Evolutionary conservation across 2,329 filamentous ascomycete genomes (phyloP), one percentile per base, ranked within the genome.

Genomic region (Aspergillus intermedius): DNA sequence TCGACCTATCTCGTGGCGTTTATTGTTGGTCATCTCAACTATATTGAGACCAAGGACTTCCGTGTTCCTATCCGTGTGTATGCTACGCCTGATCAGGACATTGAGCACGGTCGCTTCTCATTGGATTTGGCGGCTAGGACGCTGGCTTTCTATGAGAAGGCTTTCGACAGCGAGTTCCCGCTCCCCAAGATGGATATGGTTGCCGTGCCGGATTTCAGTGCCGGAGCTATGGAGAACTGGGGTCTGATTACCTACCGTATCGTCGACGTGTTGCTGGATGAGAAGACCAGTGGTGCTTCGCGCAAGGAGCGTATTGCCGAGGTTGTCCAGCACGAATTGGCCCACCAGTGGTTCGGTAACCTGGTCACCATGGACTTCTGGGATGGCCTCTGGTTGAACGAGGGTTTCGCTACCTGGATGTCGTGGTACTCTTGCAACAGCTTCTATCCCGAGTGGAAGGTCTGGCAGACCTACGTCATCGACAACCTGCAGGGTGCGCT

Each of bases 151-250:
- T 97, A 97, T 73, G 91, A 97, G 70, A 89, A 95, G 73, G 87
- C 89, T 2, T 97, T 97, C 59, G 87, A 87, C 58, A 91, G 83
- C 67, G 76, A 86, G 28, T 96, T 93, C 65, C 89, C 89, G 5
- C 75, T 95, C 39, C 89, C 89, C 46, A 95, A 95, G 79, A 93
- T 95, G 87, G 89, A 95, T 70, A 93, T 95, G 86, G 84, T 95
- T 59, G 91, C 91, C 41, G 91, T 97, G 63, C 91, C 91, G 13
- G 91, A 97, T 67, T 97, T 97, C 67, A 89, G 89, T 45, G 89
- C 90, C 44, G 91, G 91, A 54, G 91, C 91, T 51, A 96, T 97
- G 91, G 91, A 97, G 77, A 97, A 97, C 70, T 97, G 91, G 91
- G 91, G 91, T 65, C 76, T 97, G 46, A 83, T 97, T 58, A 97